Conservation (phyloP, 2,329 filamentous ascomycete genomes). For the Harringtonia lauricola region DNA sequence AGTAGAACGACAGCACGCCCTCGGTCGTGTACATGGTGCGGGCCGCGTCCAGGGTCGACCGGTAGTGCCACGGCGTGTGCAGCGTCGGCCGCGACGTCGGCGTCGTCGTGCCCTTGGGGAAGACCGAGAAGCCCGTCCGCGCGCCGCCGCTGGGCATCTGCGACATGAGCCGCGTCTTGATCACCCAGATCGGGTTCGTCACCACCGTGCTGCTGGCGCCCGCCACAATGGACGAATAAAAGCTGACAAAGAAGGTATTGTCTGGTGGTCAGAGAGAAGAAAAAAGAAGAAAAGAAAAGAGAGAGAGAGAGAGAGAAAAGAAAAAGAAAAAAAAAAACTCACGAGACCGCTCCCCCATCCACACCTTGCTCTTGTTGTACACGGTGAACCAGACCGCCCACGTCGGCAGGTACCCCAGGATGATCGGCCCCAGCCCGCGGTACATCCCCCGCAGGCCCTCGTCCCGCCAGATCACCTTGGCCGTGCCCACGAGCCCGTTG, state of each 20-base stretch:
- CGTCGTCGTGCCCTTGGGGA: constrained; percentile 39
- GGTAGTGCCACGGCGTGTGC: constrained; percentile 80
- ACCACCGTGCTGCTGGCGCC: constrained; percentile 87
- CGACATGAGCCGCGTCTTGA: constrained; percentile 97
- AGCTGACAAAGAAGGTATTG: constrained; percentile 67
- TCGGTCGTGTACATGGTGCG: constrained; percentile 92
- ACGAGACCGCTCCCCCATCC: constrained; percentile 58
- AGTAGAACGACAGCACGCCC: constrained; percentile 86
- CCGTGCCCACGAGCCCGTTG: constrained; percentile 78
- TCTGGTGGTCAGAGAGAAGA: constrained; percentile 30
- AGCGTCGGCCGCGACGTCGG: constrained; percentile 43
- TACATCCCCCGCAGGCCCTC: constrained; percentile 89
- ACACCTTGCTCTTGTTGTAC: constrained; percentile 79
- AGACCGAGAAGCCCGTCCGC: constrained; percentile 32
- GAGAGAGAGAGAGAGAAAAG: not conserved
- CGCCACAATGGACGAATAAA: constrained; percentile 82
- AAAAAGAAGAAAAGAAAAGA: not conserved
- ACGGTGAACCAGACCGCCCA: constrained; percentile 98
- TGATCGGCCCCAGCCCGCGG: constrained; percentile 83
- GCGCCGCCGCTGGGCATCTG: constrained; percentile 46
- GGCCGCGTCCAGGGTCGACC: constrained; percentile 78
- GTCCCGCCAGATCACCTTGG: constrained; percentile 71
- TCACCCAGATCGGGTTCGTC: constrained; percentile 98
- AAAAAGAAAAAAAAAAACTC: constrained; percentile 15
- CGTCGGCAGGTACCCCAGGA: constrained; percentile 89